phyloP scores from a whole-genome alignment of 495 filamentous ascomycete genomes.

The Annulohypoxylon nitens region DNA sequence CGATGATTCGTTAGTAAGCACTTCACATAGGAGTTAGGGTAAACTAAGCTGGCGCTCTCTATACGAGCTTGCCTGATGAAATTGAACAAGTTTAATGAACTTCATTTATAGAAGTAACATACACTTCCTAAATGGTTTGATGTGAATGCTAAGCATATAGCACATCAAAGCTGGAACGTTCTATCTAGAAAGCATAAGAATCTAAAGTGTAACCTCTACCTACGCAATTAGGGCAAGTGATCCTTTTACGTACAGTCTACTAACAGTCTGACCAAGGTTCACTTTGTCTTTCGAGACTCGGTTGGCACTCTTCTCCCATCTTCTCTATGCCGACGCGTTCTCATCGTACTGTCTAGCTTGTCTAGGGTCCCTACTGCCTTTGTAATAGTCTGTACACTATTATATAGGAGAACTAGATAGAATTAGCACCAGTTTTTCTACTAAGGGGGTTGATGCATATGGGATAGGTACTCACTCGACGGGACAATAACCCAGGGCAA shows the following conservation, averaged over 20 bases:
- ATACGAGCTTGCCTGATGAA: neutral
- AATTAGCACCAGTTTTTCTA: conserved; percentile 1
- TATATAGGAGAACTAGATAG: conserved; percentile 64
- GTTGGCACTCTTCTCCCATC: neutral
- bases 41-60: neutral
- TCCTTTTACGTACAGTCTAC: neutral
- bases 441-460: neutral
- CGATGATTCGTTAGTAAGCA: neutral
- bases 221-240: neutral
- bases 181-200: neutral
- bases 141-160: neutral
- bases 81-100: neutral
- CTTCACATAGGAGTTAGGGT: neutral
- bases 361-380: conserved; percentile 61
- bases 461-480: conserved; percentile 43
- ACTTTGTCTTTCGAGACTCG: conserved; percentile 48
- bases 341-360: conserved; percentile 49
- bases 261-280: neutral
- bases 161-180: neutral
- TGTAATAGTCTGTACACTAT: conserved; percentile 63
- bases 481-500: conserved; percentile 88
- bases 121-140: neutral
- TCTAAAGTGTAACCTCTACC: neutral
- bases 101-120: neutral
- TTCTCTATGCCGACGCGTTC: conserved; percentile 37